These are phyloP conservation scores for Capsella rubella DNA, from an alignment of 441 rosid genomes.

Conservation along the genomic window DNA sequence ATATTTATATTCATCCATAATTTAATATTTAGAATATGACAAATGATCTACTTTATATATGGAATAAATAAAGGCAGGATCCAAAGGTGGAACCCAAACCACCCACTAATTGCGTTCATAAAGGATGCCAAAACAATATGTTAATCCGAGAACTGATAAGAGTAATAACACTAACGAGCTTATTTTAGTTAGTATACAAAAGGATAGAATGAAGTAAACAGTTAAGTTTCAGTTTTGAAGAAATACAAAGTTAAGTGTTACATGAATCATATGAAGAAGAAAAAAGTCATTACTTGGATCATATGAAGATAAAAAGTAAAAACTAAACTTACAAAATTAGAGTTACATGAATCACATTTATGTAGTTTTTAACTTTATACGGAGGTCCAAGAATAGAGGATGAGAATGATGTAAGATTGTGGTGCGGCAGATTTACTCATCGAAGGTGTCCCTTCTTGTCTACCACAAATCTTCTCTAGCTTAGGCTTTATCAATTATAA, in stretches of 20 bases:
- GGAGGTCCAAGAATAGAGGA: slow-evolving; percentile 20
- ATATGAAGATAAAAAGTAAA: neutral
- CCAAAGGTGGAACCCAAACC: no score
- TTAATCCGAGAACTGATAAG: neutral
- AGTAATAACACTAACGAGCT: neutral
- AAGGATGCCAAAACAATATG: slow-evolving; percentile 5
- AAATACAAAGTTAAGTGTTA: no score
- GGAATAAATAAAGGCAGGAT: no score
- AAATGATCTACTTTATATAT: no score
- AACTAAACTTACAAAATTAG: slow-evolving; percentile 3
- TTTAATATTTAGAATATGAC: no score
- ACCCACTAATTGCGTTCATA: neutral
- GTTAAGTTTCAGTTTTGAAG: neutral
- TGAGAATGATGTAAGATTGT: slow-evolving; percentile 37
- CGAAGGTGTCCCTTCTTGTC: slow-evolving; percentile 43
- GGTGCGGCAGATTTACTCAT: slow-evolving; percentile 41
- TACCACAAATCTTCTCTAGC: slow-evolving; percentile 24
- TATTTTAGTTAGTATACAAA: neutral
- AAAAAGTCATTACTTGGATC: neutral
- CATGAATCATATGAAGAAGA: neutral
- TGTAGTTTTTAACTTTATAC: no score
- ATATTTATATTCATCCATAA: no score
- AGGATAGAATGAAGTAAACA: neutral
- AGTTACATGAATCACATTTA: neutral
- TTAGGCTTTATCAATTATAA: slow-evolving; percentile 18